phyloP scores from a whole-genome alignment of 2,329 filamentous ascomycete genomes.

The Alternaria conjuncta region DNA sequence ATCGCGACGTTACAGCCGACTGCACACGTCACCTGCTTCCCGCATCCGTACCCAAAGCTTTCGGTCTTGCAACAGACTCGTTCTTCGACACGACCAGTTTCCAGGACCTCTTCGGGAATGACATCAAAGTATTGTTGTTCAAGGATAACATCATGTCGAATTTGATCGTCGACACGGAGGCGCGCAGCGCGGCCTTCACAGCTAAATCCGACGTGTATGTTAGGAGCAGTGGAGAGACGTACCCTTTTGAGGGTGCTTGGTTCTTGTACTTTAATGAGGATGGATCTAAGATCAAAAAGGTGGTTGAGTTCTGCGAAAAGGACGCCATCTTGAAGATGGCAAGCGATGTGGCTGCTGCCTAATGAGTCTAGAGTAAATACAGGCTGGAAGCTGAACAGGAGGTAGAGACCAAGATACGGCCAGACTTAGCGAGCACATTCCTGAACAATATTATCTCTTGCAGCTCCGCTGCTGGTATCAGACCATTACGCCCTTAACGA shows the following conservation, averaged over 20 bases:
- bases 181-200: conserved; percentile 1
- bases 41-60: neutral
- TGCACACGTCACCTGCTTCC: conserved; percentile 6
- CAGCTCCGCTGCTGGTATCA: neutral
- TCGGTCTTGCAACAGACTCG: neutral
- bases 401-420: neutral
- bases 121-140: conserved; percentile 5
- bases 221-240: neutral
- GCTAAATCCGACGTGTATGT: neutral
- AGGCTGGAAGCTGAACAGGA: neutral
- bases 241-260: conserved; percentile 7
- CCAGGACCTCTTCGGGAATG: conserved; percentile 1
- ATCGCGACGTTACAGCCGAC: conserved; percentile 7
- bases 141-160: conserved; percentile 6
- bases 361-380: neutral
- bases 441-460: neutral
- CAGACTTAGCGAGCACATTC: neutral
- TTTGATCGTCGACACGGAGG: conserved; percentile 5
- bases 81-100: conserved; percentile 1
- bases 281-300: conserved; percentile 3
- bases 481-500: too few relatives aligned
- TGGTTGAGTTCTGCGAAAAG: conserved; percentile 12
- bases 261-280: conserved; percentile 11
- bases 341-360: neutral
- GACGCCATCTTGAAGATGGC: conserved; percentile 9